A percentile compares a stretch with the other conserved stretches of the same genome.
Evolutionary conservation across 148 eudicot genomes (phyloP).

Genomic region (Silene uniflora): DNA sequence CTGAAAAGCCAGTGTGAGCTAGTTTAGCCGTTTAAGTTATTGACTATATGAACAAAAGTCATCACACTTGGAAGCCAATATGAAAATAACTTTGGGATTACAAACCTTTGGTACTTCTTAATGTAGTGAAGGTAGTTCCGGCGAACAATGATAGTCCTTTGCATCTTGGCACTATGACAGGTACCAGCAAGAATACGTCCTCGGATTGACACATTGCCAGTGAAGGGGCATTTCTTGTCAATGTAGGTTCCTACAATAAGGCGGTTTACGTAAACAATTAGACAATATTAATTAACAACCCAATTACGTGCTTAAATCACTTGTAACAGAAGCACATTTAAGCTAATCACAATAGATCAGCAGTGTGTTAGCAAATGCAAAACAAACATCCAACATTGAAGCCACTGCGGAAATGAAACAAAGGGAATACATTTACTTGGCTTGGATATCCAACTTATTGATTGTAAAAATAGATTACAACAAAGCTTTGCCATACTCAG

Average conservation of each 20-base stretch:
- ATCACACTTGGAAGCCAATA: too few species aligned
- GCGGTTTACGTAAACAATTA: background rate
- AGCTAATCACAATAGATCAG: too few species aligned
- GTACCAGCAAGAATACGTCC: conserved; percentile 80
- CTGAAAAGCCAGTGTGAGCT: too few species aligned
- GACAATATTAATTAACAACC: background rate
- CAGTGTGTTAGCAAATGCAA: background rate
- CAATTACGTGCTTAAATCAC: too few species aligned
- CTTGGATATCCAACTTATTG: background rate
- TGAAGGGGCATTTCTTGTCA: conserved; percentile 87
- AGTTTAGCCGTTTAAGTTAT: too few species aligned
- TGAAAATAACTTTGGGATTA: too few species aligned
- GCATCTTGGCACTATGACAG: conserved; percentile 88
- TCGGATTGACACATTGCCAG: conserved; percentile 66
- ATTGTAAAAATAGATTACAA: too few species aligned
- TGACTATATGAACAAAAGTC: too few species aligned
- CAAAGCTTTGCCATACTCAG: too few species aligned
- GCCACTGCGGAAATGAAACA: background rate
- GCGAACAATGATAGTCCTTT: conserved; percentile 67
- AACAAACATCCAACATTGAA: too few species aligned
- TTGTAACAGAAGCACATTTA: background rate
- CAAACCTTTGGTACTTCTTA: conserved; percentile 68
- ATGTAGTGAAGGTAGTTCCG: conserved; percentile 71
- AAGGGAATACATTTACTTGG: too few species aligned
- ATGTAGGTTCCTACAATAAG: conserved; percentile 49